Evolutionary conservation across 1,139 yeast species (phyloP).

Genomic region (Geotrichum bryndzae): DNA sequence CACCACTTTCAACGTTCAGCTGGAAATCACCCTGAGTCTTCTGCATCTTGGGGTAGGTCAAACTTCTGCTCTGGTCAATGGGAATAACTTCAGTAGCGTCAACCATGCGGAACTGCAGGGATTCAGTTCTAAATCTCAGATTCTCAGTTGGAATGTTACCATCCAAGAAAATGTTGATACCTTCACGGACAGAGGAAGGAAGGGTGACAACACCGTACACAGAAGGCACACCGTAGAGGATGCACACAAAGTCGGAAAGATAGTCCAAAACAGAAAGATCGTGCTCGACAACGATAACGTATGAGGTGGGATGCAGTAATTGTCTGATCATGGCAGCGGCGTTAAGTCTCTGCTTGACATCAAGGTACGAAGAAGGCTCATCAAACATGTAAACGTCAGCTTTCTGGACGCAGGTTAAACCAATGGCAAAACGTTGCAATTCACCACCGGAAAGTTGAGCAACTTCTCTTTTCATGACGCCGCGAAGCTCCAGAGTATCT

Average conservation of each 20-base stretch:
- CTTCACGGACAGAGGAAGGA: slow-evolving; percentile 96
- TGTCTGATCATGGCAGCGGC: slow-evolving; percentile 94
- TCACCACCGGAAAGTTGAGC: slow-evolving; percentile 95
- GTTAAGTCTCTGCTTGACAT: slow-evolving; percentile 96
- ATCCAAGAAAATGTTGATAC: slow-evolving; percentile 94
- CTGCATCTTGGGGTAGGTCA: slow-evolving; percentile 69
- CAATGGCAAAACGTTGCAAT: slow-evolving; percentile 95
- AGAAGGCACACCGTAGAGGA: slow-evolving; percentile 94
- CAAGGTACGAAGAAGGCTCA: slow-evolving; percentile 96
- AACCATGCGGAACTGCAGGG: slow-evolving; percentile 87
- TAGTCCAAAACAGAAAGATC: slow-evolving; percentile 96
- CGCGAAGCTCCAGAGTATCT: slow-evolving; percentile 62
- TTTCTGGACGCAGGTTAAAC: slow-evolving; percentile 89
- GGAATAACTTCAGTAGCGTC: slow-evolving; percentile 68
- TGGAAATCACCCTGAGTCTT: slow-evolving; percentile 96
- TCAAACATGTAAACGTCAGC: slow-evolving; percentile 98
- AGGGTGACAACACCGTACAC: slow-evolving; percentile 97
- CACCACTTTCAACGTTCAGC: slow-evolving; percentile 74
- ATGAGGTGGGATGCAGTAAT: slow-evolving; percentile 65
- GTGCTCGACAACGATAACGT: slow-evolving; percentile 94
- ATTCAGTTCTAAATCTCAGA: slow-evolving; percentile 91
- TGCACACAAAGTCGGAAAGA: slow-evolving; percentile 92
- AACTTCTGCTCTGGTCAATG: slow-evolving; percentile 73
- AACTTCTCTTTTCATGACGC: slow-evolving; percentile 78
- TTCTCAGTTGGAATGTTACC: slow-evolving; percentile 97